Conservation (phyloP, 169 alveolate genomes). For the Eimeria brunetti region DNA sequence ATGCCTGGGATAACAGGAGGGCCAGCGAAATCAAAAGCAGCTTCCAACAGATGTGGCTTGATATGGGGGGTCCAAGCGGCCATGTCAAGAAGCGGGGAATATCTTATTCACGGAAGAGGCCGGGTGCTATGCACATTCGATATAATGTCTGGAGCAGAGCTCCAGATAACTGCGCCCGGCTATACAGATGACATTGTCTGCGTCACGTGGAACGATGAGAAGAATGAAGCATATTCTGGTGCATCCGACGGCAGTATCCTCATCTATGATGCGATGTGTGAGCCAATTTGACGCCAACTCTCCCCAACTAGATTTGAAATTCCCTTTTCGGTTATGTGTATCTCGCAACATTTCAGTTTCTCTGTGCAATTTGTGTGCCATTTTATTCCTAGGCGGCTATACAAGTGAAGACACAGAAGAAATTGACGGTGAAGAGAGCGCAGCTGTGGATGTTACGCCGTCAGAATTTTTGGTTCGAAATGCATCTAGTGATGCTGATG, state of each 20-base stretch:
- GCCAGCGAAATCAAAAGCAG: neutral
- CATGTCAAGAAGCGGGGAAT: constrained; percentile 37
- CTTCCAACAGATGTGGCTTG: neutral
- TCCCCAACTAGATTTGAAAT: neutral
- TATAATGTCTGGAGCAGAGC: constrained; percentile 35
- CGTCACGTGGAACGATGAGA: constrained; percentile 60
- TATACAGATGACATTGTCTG: constrained; percentile 39
- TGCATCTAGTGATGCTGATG: neutral
- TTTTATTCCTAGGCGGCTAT: constrained; percentile 11
- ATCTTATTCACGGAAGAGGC: constrained; percentile 58
- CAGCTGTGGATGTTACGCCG: constrained; percentile 16
- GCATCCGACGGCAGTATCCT: constrained; percentile 42
- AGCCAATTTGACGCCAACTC: neutral
- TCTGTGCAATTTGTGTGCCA: neutral
- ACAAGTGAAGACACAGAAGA: constrained; percentile 33
- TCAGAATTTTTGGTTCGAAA: neutral
- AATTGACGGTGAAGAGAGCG: neutral
- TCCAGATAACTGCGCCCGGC: constrained; percentile 21
- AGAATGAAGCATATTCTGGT: constrained; percentile 62
- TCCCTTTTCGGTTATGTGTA: no score
- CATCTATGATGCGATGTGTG: constrained; percentile 31
- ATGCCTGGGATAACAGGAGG: neutral
- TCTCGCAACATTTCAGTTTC: neutral
- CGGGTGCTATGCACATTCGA: constrained; percentile 62
- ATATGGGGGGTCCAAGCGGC: constrained; percentile 62